Evolutionary conservation across 1,284 basidiomycete genomes (phyloP), one percentile per base, ranked within the genome.

Genomic region (Cutaneotrichosporon spelunceum): DNA sequence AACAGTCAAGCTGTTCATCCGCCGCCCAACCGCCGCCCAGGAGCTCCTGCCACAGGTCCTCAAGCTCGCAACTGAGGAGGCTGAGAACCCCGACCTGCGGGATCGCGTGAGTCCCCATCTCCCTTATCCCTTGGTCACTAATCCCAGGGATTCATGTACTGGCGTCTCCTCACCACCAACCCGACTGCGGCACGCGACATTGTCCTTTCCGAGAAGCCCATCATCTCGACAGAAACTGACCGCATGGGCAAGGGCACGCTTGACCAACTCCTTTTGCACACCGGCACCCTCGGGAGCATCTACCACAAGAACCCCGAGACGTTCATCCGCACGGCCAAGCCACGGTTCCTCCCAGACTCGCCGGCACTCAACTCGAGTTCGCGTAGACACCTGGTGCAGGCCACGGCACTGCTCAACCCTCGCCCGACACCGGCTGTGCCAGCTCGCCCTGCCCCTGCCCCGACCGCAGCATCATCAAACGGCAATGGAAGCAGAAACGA

Each of bases 171-270:
- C 42, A 95, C 95, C 1, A 89, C 93, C 68, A 93, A 97, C 75
- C 93, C 96, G 2, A 82, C 87, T 1, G 88, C 89, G 1, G 95
- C 96, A 3, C 85, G 88, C 47, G 88, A 91, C 68, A 89, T 99
- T 64, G 93, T 99, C n/a, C 83, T 99, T 21, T 84, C 91, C 9
- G 90, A 93, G 67, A 98, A 97, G 72, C 96, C 96, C 19, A 83
- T 92, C 4, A 98, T 99, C 67, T 94, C 92, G n/a, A 98, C 93
- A 1, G 94, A 99, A 76, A 92, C 93, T 7, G 96, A 99, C 74
- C 82, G 93, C 44, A 97, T 99, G 91, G 94, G 97, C 74, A 85
- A 93, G 69, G 91, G 92, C 26, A 89, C 93, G 59, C 84, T 98
- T 39, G 94, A 98, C 79, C 92, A 77, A 70, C 70, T 79, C 45